Conservation (phyloP, 441 rosid genomes). For the Bruguiera hainesii region DNA sequence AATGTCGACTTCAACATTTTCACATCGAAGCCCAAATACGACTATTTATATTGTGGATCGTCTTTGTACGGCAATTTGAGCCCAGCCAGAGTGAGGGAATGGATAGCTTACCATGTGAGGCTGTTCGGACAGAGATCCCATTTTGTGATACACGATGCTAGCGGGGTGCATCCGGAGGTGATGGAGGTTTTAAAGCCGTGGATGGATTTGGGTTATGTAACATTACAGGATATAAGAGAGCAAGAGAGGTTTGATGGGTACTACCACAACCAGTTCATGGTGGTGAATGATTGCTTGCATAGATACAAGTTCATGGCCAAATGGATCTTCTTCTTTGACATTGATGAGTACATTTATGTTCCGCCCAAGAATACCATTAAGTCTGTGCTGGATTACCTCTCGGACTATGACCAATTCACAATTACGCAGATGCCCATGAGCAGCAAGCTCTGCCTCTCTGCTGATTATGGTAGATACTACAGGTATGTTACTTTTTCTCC, state of each 20-base stretch:
- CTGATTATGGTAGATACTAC: conserved; percentile 58
- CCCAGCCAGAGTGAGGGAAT: conserved; percentile 74
- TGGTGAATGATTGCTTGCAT: conserved; percentile 87
- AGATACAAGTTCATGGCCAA: conserved; percentile 62
- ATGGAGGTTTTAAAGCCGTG: conserved; percentile 75
- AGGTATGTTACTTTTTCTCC: conserved; percentile 32
- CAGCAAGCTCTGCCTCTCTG: conserved; percentile 57
- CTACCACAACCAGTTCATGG: conserved; percentile 90
- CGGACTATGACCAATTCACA: conserved; percentile 61
- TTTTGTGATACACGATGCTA: conserved; percentile 83
- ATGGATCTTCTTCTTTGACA: conserved; percentile 93
- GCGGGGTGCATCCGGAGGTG: conserved; percentile 74
- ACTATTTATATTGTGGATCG: conserved; percentile 82
- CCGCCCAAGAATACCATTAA: conserved; percentile 46
- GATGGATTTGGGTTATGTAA: conserved; percentile 82
- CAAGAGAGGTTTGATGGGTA: conserved; percentile 94
- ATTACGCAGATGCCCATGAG: conserved; percentile 85
- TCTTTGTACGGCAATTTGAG: conserved; percentile 67
- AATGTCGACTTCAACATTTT: conserved; percentile 37
- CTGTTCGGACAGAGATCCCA: conserved; percentile 71
- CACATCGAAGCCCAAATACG: conserved; percentile 52
- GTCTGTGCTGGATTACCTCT: conserved; percentile 58
- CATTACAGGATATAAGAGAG: conserved; percentile 70
- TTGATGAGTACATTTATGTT: conserved; percentile 73
- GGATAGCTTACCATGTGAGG: conserved; percentile 81